phyloP scores from a whole-genome alignment of 257 asterid genomes.

The Ballota nigra region DNA sequence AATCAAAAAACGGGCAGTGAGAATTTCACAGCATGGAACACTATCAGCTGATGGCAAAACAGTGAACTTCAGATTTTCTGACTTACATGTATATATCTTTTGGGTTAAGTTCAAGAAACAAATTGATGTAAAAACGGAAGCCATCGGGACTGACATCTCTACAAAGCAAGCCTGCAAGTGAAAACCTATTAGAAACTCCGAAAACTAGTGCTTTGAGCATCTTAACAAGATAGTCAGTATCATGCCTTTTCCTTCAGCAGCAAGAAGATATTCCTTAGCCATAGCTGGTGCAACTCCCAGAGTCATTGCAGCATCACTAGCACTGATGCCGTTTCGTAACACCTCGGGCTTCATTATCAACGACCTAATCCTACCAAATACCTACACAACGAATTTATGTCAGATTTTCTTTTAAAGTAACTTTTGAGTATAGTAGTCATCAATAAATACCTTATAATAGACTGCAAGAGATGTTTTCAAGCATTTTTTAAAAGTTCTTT shows the following conservation, averaged over 20 bases:
- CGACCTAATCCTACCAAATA: slow-evolving; percentile 69
- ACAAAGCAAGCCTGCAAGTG: slow-evolving; percentile 77
- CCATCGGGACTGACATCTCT: slow-evolving; percentile 98
- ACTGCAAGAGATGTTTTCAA: background rate
- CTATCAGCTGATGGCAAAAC: background rate
- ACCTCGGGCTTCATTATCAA: slow-evolving; percentile 67
- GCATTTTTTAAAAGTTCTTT: background rate
- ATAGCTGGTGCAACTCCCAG: slow-evolving; percentile 97
- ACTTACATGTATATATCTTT: slow-evolving; percentile 63
- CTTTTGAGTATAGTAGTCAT: background rate
- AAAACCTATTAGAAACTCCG: slow-evolving; percentile 20
- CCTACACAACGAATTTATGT: slow-evolving; percentile 36
- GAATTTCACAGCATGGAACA: background rate
- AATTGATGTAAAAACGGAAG: slow-evolving; percentile 72
- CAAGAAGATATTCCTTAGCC: slow-evolving; percentile 95
- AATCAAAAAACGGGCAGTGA: background rate
- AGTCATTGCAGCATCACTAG: slow-evolving; percentile 93
- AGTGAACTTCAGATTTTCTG: slow-evolving; percentile 2
- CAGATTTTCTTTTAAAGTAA: background rate
- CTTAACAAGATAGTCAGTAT: slow-evolving; percentile 1
- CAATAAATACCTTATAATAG: slow-evolving; percentile 3
- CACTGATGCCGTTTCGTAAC: slow-evolving; percentile 67
- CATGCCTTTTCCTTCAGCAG: slow-evolving; percentile 92
- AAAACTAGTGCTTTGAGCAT: no score
- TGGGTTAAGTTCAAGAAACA: slow-evolving; percentile 65